phyloP scores from a whole-genome alignment of 495 filamentous ascomycete species.

The Neurospora sp. region DNA sequence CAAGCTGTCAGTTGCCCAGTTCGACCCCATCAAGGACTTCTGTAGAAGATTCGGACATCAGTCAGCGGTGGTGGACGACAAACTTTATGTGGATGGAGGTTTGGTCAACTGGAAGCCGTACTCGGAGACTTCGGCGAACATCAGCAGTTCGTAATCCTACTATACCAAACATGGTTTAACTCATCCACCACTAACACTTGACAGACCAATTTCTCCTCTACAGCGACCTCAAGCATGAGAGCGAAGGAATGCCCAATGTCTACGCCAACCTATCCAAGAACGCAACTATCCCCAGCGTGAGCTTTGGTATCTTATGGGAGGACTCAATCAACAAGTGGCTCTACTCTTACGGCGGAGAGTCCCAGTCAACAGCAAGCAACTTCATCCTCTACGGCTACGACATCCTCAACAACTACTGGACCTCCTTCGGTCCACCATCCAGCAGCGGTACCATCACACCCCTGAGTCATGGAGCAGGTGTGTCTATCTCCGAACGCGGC shows the following conservation, averaged over 20 bases:
- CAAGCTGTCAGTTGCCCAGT: slow-evolving; percentile 3
- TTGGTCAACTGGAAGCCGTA: slow-evolving; percentile 37
- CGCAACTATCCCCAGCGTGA: slow-evolving; percentile 30
- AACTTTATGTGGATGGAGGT: slow-evolving; percentile 47
- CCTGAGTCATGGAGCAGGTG: slow-evolving; percentile 13
- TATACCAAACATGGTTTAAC: neutral
- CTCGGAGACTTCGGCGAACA: slow-evolving; percentile 34
- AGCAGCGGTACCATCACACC: slow-evolving; percentile 8
- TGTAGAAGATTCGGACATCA: slow-evolving; percentile 43
- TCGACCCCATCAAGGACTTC: slow-evolving; percentile 38
- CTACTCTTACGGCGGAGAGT: slow-evolving; percentile 44
- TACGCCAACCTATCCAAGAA: slow-evolving; percentile 42
- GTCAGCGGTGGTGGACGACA: slow-evolving; percentile 38
- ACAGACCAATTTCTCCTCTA: slow-evolving; percentile 37
- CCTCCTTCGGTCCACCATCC: slow-evolving; percentile 15
- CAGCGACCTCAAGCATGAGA: slow-evolving; percentile 35
- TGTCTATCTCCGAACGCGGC: slow-evolving; percentile 13
- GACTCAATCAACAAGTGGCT: slow-evolving; percentile 44
- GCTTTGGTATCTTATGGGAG: slow-evolving; percentile 40
- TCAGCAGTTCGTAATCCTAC: slow-evolving; percentile 31
- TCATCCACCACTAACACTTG: neutral
- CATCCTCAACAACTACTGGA: slow-evolving; percentile 34
- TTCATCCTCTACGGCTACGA: slow-evolving; percentile 37
- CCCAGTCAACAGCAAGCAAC: slow-evolving; percentile 20
- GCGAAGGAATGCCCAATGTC: slow-evolving; percentile 37